Base-by-base conservation (phyloP, 140 eudicot genomes). In the Senecio squalidus region DNA sequence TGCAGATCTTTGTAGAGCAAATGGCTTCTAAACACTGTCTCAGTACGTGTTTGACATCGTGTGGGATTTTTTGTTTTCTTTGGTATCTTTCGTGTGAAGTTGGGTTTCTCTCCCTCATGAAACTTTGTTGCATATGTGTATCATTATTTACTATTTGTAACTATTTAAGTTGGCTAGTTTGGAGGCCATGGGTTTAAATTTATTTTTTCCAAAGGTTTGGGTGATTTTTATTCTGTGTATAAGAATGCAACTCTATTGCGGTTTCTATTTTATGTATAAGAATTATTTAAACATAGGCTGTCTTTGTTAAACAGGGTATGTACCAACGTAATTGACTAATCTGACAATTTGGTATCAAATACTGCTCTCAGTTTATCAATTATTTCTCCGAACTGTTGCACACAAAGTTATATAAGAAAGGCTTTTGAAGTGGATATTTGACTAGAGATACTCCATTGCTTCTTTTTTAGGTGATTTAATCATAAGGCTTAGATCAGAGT, bases 71-170 rank as follows among this genome's bases (percentile, higher is more conserved):
- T n/a, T 54, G 55, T 43, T 54, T 28, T 55, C 31, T 9, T 60
- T 45, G 38, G 56, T 44, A 40, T 41, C 20, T 61, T 55, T 67
- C 17, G 58, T 56, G 67, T 58, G 67, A 68, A 68, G 67, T 47
- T 66, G 57, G 45, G 65, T 55, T 55, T 29, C 9, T 36, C 34
- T 8, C 45, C 11, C 13, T 51, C 11, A 22, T 65, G 62, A 52
- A 54, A 65, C 71, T 46, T 8, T 58, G 15, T 52, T 52, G 53
- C 41, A 25, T 15, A 30, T 48, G 43, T 49, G 49, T 58, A 68
- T 68, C 21, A 17, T 68, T 57, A 28, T 43, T 55, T 5, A 11
- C 9, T 44, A 43, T 20, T 14, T 68, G 50, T 57, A 46, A 56
- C 67, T 68, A 47, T 58, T 23, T 34, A 54, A 41, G 46, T 44